phyloP scores from a whole-genome alignment of 352 stramenopile genomes.

The Pythium chondricola region DNA sequence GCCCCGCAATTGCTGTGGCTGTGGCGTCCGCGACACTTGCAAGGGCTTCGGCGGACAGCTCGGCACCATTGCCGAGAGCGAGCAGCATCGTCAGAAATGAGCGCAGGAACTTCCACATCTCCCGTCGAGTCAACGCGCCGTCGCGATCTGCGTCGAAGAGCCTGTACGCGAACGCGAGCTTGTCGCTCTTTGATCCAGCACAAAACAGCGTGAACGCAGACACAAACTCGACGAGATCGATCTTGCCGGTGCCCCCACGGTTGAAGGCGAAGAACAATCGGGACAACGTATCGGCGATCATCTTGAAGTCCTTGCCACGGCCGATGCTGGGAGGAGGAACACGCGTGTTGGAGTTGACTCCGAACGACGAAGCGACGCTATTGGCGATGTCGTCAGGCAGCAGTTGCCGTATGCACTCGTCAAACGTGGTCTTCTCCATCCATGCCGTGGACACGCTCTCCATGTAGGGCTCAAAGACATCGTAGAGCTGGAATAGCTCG shows the following conservation, averaged over 20 bases:
- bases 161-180: slow-evolving; percentile 87
- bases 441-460: slow-evolving; percentile 34
- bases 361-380: slow-evolving; percentile 55
- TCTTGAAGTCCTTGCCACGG: slow-evolving; percentile 63
- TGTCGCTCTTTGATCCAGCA: slow-evolving; percentile 93
- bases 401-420: slow-evolving; percentile 59
- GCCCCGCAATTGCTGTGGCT: slow-evolving; percentile 75
- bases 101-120: slow-evolving; percentile 91
- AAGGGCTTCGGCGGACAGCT: slow-evolving; percentile 76
- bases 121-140: slow-evolving; percentile 83
- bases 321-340: slow-evolving; percentile 55
- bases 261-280: slow-evolving; percentile 87
- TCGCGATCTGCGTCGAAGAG: slow-evolving; percentile 91
- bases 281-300: slow-evolving; percentile 66
- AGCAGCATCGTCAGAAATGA: slow-evolving; percentile 94
- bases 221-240: slow-evolving; percentile 89
- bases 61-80: slow-evolving; percentile 87
- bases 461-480: slow-evolving; percentile 74
- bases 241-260: slow-evolving; percentile 73
- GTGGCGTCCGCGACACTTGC: slow-evolving; percentile 74
- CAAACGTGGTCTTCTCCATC: slow-evolving; percentile 81
- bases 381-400: slow-evolving; percentile 43
- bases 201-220: slow-evolving; percentile 92
- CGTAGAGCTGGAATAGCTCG: slow-evolving; percentile 54
- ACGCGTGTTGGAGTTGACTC: slow-evolving; percentile 49